A percentile compares a stretch with the other conserved stretches of the same genome.
Evolutionary conservation across 2,329 filamentous ascomycete species (phyloP).

Genomic region (Fusarium albidum): DNA sequence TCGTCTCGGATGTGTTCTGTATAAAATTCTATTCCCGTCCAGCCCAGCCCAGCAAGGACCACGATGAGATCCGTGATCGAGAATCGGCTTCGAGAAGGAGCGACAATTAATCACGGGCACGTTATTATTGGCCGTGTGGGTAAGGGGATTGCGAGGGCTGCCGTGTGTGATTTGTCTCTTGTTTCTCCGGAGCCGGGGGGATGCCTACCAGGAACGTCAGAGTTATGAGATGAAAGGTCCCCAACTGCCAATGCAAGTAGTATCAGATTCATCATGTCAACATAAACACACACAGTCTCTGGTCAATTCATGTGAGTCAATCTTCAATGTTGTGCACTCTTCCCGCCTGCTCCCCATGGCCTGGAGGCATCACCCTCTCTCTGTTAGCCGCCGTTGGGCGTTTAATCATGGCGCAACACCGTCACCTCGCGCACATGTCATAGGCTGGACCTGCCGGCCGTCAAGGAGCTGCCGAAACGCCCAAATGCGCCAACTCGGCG

Average conservation of each 20-base stretch:
- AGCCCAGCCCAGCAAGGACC: slow-evolving; percentile 19
- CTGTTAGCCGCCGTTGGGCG: slow-evolving; percentile 20
- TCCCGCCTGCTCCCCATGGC: too few relatives aligned
- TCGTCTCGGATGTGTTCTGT: slow-evolving; percentile 1
- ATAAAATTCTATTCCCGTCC: slow-evolving; percentile 8
- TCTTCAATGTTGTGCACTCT: slow-evolving; percentile 10
- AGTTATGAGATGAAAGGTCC: slow-evolving; percentile 6
- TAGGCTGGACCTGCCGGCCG: slow-evolving; percentile 30
- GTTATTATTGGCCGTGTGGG: slow-evolving; percentile 25
- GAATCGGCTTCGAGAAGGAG: slow-evolving; percentile 24
- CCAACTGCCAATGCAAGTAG: slow-evolving; percentile 7
- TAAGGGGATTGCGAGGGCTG: slow-evolving; percentile 21
- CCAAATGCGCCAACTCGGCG: slow-evolving; percentile 3
- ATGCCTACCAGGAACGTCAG: background rate
- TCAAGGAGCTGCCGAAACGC: slow-evolving; percentile 13
- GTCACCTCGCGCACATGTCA: slow-evolving; percentile 8
- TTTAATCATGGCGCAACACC: slow-evolving; percentile 14
- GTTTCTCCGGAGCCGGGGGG: background rate
- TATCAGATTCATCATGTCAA: slow-evolving; percentile 3
- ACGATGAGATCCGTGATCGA: slow-evolving; percentile 25
- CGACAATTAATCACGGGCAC: slow-evolving; percentile 12
- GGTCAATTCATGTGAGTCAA: too few relatives aligned
- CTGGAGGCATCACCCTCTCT: background rate
- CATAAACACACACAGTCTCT: slow-evolving; percentile 6
- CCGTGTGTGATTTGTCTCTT: slow-evolving; percentile 11